Evolutionary conservation across 768 basidiomycete genomes (phyloP), one percentile per base, ranked within the genome.

Genomic region (Boletales sp.): DNA sequence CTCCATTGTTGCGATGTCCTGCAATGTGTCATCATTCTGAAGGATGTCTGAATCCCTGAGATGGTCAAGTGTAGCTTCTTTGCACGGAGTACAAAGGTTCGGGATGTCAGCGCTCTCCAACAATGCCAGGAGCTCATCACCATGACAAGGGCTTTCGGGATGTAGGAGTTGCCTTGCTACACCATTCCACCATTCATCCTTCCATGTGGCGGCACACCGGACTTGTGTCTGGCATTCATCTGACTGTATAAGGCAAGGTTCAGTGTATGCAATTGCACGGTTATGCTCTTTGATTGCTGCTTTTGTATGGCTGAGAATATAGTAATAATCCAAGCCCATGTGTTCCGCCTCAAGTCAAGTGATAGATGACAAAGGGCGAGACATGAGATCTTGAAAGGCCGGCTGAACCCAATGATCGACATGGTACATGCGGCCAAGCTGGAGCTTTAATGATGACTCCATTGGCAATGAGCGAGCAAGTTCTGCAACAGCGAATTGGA

Each of bases 361-460:
- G 1, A 58, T 52, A 0, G 51, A 52, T 37, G 46, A 58, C 1
- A 58, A 17, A 14, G 51, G 54, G 0, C 17, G 24, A 2, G 43
- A 2, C 54, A 58, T 43, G 1, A 55, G 0, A 5, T 45, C 37
- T 3, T 43, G 39, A 13, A 55, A 55, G 0, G 47, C 30, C 1
- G 54, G 57, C 15, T 51, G 34, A 8, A 58, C 37, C 57, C 54
- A 58, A 0, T 53, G 29, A n/a, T 58, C 44, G 0, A 58, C 38
- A 34, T 10, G 27, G 2, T 43, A 55, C 15, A 15, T 2, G 7
- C 27, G 29, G 1, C 53, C 49, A 10, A 58, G 57, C 18, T 58
- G 43, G 0, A 55, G 30, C 5, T 47, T 55, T 0, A 58, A 8
- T 0, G 54, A 42, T 0, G 43, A 1, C 0, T 58, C 35, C 1